Base-by-base conservation (phyloP, 441 rosid species). In the Aquilaria agallochum region DNA sequence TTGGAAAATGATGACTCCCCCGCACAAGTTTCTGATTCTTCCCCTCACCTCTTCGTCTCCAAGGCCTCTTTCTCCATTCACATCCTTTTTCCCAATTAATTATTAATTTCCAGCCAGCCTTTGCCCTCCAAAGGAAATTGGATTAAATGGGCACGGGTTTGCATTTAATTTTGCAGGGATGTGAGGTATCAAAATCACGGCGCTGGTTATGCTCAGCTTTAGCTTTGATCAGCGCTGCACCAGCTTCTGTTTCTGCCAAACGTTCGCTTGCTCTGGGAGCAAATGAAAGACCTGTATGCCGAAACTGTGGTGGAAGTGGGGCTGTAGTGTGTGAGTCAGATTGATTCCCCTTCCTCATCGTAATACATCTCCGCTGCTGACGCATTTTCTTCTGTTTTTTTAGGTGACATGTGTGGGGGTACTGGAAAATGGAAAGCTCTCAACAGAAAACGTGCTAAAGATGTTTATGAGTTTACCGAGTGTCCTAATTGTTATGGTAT, bases 361-460 rank as follows among this genome's bases (percentile, higher is more conserved):
- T 42, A 36, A 31, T 9, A 31, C 12, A 32, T 58, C 59, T 4
- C 51, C 44, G 34, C 11, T 50, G 5, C 14, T 31, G 48, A 44
- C 47, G 36, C 59, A 44, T 55, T 7, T 47, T 14, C 59, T 12
- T 59, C 66, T 78, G 60, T 9, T 53, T 66, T 74, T 73, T 56
- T 77, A 90, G 98, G 98, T 68, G 98, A 92, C 72, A 93, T 93
- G 98, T 90, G 98, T 78, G 98, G 96, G 59, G 97, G 98, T 67
- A 93, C 98, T 63, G 97, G 98, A 77, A 93, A 93, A 78, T 93
- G 97, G 98, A 93, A 90, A 69, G 96, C 98, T 63, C 97, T 93
- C 42, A 90, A 90, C 78, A 68, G 97, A 74, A 93, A 93, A 70
- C 93, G 96, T 13, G 95, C 98, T 0, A 93, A 93, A 76, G 97